These are phyloP conservation scores for Fusarium sp. DNA, from an alignment of 2,329 filamentous ascomycete species.

Conservation along the genomic window DNA sequence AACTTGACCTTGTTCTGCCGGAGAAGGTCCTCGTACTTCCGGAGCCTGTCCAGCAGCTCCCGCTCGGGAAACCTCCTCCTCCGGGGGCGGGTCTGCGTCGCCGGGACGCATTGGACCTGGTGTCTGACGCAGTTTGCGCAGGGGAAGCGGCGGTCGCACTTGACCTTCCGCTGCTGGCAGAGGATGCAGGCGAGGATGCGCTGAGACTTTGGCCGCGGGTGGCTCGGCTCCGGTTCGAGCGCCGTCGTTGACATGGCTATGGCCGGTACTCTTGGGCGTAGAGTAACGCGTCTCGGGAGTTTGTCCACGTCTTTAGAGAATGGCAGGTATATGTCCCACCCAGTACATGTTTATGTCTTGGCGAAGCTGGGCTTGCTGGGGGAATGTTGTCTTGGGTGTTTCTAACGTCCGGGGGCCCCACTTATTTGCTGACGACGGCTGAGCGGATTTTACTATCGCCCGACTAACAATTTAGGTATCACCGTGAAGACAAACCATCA, in stretches of 20 bases:
- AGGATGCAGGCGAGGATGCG: conserved; percentile 63
- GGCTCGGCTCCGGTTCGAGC: background rate
- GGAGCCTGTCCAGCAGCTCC: conserved; percentile 67
- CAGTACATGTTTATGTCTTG: background rate
- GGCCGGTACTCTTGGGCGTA: background rate
- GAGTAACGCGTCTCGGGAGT: background rate
- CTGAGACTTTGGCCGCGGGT: conserved; percentile 30
- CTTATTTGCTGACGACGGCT: conserved; percentile 1
- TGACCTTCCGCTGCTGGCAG: conserved; percentile 75
- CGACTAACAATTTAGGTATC: conserved; percentile 12
- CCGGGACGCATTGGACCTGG: conserved; percentile 57
- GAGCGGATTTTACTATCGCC: conserved; percentile 8
- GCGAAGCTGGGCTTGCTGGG: background rate
- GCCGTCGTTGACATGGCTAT: conserved; percentile 5
- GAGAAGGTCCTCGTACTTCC: conserved; percentile 68
- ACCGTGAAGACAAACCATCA: background rate
- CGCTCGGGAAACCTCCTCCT: conserved; percentile 65
- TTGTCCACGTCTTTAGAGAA: background rate
- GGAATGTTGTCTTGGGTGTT: conserved; percentile 13
- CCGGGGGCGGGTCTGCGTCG: conserved; percentile 50
- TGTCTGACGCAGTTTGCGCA: conserved; percentile 66
- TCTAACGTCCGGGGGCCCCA: conserved; percentile 14
- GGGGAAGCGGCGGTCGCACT: conserved; percentile 69
- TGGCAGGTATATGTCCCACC: background rate
- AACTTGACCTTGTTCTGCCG: conserved; percentile 66